Conservation (phyloP, 495 filamentous ascomycete species). For the Corynascus novoguineensis region DNA sequence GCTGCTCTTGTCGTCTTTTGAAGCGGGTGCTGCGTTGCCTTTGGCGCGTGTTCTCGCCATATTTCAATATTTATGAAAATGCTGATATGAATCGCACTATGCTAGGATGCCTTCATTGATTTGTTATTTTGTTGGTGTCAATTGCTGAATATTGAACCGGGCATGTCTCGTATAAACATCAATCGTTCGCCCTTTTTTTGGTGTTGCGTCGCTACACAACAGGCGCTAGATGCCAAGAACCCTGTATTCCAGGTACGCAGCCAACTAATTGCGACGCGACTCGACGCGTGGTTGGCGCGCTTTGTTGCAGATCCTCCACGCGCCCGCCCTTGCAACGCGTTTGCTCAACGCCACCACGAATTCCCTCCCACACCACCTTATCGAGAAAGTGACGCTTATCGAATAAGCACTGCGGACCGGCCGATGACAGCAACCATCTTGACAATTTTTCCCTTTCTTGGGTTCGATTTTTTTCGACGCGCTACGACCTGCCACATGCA, state of each 20-base stretch:
- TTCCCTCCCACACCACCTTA: slow-evolving; percentile 14
- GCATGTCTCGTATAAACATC: too few species aligned
- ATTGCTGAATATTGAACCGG: too few species aligned
- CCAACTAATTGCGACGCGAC: slow-evolving; percentile 23
- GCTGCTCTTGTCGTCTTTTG: slow-evolving; percentile 17
- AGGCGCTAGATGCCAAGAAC: slow-evolving; percentile 26
- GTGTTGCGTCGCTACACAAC: background rate
- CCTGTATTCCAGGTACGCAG: too few species aligned
- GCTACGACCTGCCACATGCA: background rate
- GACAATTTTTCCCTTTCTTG: too few species aligned
- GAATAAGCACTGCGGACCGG: background rate
- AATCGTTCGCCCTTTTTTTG: background rate
- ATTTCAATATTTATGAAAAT: background rate
- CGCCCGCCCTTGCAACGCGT: background rate
- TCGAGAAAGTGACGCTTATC: slow-evolving; percentile 22
- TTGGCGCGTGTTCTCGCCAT: slow-evolving; percentile 34
- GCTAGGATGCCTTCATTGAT: too few species aligned
- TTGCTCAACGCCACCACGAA: background rate
- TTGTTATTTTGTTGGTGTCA: background rate
- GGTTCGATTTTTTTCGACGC: background rate
- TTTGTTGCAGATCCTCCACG: slow-evolving; percentile 6
- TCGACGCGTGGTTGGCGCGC: slow-evolving; percentile 5
- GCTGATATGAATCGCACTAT: background rate
- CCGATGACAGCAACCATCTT: background rate
- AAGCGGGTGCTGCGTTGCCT: slow-evolving; percentile 21